A percentile compares a stretch with the other conserved stretches of the same genome.
These are phyloP conservation scores for Penicillium sp. DNA, from an alignment of 2,329 filamentous ascomycete genomes.

Conservation along the genomic window DNA sequence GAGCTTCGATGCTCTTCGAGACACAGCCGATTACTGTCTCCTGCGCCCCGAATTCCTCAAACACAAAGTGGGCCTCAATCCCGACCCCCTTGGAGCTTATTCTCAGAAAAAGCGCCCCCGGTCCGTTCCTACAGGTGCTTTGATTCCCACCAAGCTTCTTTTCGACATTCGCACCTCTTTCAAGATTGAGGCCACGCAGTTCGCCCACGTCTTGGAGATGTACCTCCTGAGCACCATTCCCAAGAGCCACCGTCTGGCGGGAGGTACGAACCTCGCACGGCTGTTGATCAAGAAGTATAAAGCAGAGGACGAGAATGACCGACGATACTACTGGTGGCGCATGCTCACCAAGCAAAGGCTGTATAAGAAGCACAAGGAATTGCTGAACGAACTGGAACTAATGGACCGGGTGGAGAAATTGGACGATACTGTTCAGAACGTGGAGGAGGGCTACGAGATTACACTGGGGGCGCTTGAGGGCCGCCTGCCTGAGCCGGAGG, in stretches of 20 bases:
- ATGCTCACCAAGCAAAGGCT: slow-evolving; percentile 62
- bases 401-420: slow-evolving; percentile 59
- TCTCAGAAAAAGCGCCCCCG: slow-evolving; percentile 38
- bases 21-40: slow-evolving; percentile 59
- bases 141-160: slow-evolving; percentile 54
- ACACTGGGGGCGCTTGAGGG: slow-evolving; percentile 43
- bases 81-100: slow-evolving; percentile 38
- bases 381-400: slow-evolving; percentile 57
- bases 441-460: slow-evolving; percentile 59
- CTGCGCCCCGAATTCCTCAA: slow-evolving; percentile 53
- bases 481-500: slow-evolving; percentile 18
- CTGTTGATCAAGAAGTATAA: slow-evolving; percentile 47
- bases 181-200: slow-evolving; percentile 62
- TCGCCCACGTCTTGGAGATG: slow-evolving; percentile 62
- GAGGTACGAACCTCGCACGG: slow-evolving; percentile 53
- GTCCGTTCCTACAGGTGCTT: slow-evolving; percentile 50
- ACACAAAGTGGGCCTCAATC: slow-evolving; percentile 49
- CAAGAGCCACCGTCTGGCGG: slow-evolving; percentile 45
- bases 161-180: slow-evolving; percentile 50
- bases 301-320: slow-evolving; percentile 54
- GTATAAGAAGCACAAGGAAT: slow-evolving; percentile 59
- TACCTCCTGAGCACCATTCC: slow-evolving; percentile 60
- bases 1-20: slow-evolving; percentile 63
- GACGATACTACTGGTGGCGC: slow-evolving; percentile 65
- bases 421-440: slow-evolving; percentile 57